Evolutionary conservation across 139 green algal genomes (phyloP), one percentile per base, ranked within the genome.

Genomic region (Chlamydomonas eustigma): DNA sequence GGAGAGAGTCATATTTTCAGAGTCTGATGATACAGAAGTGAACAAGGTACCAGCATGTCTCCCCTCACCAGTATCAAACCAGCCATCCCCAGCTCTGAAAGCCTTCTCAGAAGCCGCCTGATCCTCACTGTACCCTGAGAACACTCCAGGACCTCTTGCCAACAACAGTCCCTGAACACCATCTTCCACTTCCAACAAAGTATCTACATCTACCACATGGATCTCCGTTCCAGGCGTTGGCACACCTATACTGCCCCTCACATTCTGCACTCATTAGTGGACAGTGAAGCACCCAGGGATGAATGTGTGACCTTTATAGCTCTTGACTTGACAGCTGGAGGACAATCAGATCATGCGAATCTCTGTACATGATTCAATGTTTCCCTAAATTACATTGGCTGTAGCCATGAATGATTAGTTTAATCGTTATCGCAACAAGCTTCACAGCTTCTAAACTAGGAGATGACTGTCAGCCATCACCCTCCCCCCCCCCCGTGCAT

Each of bases 191-290:
- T 86, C 82, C 25, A 52, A 24, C 38, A 89, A 75, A 0, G 76
- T 93, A 1, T 90, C 88, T 0, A 89, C 91, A 79, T 97, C 86
- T n/a, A 98, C 94, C 39, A 97, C 84, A 28, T 83, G 77, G 18
- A 98, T 22, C 33, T 88, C 37, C 2, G 93, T 98, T 77, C 87
- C 91, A 1, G 90, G 90, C 1, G 90, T 83, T n/a, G 90, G 81
- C 65, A 79, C 31, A 33, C 94, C 94, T 52, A 97, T 92, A 12
- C 73, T 88, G 73, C 94, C 94, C 36, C 94, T 83, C 28, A 94
- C 84, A 75, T 97, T 96, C 44, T 58, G 44, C 12, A 28, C 12
- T 28, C 12, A 58, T 28, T 18, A 58, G 44, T 12, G 44, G 44
- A 28, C 44, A 58, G 44, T n/a, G n/a, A n/a, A n/a, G n/a, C n/a